These are phyloP conservation scores for Dictyostelium intermedium DNA, from an alignment of 78 protist genomes.

Conservation along the genomic window DNA sequence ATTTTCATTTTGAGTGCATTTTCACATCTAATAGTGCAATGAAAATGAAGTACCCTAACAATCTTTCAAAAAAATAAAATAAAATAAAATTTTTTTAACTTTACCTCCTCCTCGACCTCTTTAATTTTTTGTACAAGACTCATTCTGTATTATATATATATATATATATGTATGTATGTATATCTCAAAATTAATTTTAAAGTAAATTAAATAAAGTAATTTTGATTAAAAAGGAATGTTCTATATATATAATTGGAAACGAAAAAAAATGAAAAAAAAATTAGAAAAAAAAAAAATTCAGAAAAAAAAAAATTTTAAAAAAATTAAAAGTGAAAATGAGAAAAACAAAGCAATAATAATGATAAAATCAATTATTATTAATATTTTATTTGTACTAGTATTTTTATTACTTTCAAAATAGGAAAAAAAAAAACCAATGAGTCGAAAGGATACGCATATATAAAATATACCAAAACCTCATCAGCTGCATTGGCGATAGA, in stretches of 20 bases:
- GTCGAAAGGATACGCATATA: conserved; percentile 30
- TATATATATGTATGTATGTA: neutral
- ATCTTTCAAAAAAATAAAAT: too few species aligned
- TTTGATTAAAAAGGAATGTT: neutral
- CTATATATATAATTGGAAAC: neutral
- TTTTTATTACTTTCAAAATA: too few species aligned
- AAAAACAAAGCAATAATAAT: neutral
- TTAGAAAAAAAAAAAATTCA: neutral
- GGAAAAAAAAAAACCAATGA: too few species aligned
- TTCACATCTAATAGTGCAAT: too few species aligned
- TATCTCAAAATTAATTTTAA: neutral
- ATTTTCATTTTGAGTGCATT: too few species aligned
- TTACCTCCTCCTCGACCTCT: conserved; percentile 91
- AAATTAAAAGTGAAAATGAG: neutral
- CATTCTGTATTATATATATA: conserved; percentile 52
- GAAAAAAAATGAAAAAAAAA: neutral
- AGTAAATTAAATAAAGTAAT: neutral
- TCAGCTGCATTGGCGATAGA: conserved; percentile 68
- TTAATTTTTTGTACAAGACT: conserved; percentile 88
- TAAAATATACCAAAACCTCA: conserved; percentile 23
- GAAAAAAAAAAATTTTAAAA: neutral
- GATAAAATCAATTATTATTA: too few species aligned
- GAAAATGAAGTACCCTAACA: too few species aligned
- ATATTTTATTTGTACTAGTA: too few species aligned
- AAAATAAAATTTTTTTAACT: neutral